Evolutionary conservation across 345 rosid species (phyloP).

Genomic region (Eucalyptus marginata): DNA sequence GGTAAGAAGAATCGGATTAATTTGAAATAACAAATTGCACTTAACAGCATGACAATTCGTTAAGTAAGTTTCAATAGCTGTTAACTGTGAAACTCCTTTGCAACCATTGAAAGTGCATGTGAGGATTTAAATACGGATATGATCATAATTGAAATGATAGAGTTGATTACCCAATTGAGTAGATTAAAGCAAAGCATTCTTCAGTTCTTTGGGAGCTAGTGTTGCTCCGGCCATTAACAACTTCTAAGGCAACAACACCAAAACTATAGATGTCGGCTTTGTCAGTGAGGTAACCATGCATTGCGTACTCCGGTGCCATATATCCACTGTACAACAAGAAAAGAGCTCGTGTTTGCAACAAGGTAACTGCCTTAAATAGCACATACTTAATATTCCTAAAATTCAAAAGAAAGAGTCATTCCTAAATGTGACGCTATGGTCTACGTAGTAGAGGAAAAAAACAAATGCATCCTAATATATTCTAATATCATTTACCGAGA

Average conservation of each 20-base stretch:
- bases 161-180: conserved; percentile 12
- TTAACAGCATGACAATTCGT: background rate
- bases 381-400: too few relatives aligned
- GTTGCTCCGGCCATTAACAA: conserved; percentile 9
- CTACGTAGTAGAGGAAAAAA: background rate
- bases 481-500: too few relatives aligned
- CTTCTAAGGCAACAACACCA: conserved; percentile 13
- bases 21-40: background rate
- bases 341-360: background rate
- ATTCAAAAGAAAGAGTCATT: background rate
- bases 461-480: background rate
- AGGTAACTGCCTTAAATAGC: background rate
- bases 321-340: conserved; percentile 5
- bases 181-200: background rate
- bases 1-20: background rate
- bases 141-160: background rate
- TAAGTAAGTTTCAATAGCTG: background rate
- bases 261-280: conserved; percentile 25
- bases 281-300: conserved; percentile 16
- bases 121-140: background rate
- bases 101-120: background rate
- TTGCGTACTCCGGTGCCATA: conserved; percentile 26
- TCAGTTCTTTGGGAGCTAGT: background rate
- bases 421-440: background rate
- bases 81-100: background rate